phyloP scores from a whole-genome alignment of 257 asterid genomes.

The Capsicum pubescens region DNA sequence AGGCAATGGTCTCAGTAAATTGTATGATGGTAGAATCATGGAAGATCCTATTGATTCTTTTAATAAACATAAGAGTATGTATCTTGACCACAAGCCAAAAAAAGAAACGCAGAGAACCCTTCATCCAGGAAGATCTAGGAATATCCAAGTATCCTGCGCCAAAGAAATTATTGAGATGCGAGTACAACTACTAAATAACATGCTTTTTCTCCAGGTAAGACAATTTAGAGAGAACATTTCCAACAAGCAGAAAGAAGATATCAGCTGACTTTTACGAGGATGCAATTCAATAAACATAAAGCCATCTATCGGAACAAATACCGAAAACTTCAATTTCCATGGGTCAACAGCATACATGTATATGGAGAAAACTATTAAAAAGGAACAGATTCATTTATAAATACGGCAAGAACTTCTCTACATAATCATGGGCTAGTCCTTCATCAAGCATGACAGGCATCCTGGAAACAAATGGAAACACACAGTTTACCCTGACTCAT shows the following conservation, averaged over 20 bases:
- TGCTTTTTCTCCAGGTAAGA: constrained; percentile 44
- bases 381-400: neutral
- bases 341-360: neutral
- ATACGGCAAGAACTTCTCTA: neutral
- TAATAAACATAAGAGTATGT: constrained; percentile 80
- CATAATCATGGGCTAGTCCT: constrained; percentile 7
- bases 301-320: neutral
- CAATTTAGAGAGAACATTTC: constrained; percentile 37
- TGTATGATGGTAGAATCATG: constrained; percentile 80
- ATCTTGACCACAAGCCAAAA: constrained; percentile 87
- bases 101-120: constrained; percentile 89
- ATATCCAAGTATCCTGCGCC: constrained; percentile 98
- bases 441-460: neutral
- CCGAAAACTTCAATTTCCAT: neutral
- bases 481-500: constrained; percentile 14
- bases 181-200: constrained; percentile 55
- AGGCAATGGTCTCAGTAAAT: constrained; percentile 89
- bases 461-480: constrained; percentile 20
- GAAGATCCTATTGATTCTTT: constrained; percentile 93
- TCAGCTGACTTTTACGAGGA: constrained; percentile 30
- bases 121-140: constrained; percentile 92
- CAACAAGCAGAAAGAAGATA: constrained; percentile 6
- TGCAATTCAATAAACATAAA: neutral
- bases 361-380: neutral
- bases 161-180: constrained; percentile 93